phyloP scores from a whole-genome alignment of 2,329 filamentous ascomycete genomes.

The Epichloe gansuensis region DNA sequence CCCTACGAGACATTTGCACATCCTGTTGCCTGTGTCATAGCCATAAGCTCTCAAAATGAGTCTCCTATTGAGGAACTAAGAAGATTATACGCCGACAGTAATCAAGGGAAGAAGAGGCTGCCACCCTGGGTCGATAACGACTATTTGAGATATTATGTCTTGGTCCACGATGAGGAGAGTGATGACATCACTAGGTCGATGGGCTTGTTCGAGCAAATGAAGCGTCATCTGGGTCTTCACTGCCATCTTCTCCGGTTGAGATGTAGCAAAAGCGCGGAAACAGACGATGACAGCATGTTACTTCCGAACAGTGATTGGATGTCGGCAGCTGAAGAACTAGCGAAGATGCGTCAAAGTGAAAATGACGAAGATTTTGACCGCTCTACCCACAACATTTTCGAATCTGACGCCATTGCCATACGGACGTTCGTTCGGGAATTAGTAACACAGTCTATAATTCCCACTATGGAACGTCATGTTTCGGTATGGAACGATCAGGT shows the following conservation, averaged over 20 bases:
- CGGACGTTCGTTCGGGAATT: slow-evolving; percentile 86
- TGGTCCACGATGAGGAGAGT: slow-evolving; percentile 91
- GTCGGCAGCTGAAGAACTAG: slow-evolving; percentile 72
- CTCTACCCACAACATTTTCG: slow-evolving; percentile 68
- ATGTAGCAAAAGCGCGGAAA: slow-evolving; percentile 72
- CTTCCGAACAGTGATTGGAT: slow-evolving; percentile 81
- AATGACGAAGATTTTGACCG: slow-evolving; percentile 56
- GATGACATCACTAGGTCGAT: slow-evolving; percentile 88
- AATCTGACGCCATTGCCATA: slow-evolving; percentile 81
- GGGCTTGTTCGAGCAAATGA: slow-evolving; percentile 94
- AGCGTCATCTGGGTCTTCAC: slow-evolving; percentile 90
- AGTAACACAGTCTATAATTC: slow-evolving; percentile 86
- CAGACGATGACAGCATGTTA: slow-evolving; percentile 79
- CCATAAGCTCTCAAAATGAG: slow-evolving; percentile 79
- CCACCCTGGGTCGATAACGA: slow-evolving; percentile 84
- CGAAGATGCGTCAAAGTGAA: slow-evolving; percentile 56
- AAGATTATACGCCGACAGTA: slow-evolving; percentile 74
- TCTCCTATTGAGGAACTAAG: slow-evolving; percentile 78
- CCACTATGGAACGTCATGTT: slow-evolving; percentile 88
- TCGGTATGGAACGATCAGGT: slow-evolving; percentile 96
- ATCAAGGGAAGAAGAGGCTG: slow-evolving; percentile 56
- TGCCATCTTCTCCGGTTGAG: slow-evolving; percentile 82
- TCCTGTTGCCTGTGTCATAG: slow-evolving; percentile 86
- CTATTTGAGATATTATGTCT: slow-evolving; percentile 88
- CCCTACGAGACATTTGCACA: slow-evolving; percentile 91